phyloP scores from a whole-genome alignment of 441 rosid genomes.

The Adansonia grandidieri region DNA sequence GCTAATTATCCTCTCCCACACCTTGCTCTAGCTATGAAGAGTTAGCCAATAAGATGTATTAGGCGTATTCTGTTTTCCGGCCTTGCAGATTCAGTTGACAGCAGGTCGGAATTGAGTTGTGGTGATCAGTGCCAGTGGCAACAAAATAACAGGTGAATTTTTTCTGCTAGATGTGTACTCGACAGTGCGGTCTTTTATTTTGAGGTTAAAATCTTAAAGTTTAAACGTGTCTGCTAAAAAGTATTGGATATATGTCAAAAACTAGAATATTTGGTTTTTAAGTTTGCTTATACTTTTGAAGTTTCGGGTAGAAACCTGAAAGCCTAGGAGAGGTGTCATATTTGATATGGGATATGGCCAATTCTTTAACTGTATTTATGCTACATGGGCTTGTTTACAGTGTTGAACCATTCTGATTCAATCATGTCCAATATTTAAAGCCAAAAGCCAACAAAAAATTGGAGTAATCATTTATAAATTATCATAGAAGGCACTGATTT shows the following conservation, averaged over 20 bases:
- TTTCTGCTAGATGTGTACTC: neutral
- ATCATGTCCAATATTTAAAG: neutral
- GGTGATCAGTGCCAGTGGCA: slow-evolving; percentile 20
- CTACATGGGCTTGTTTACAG: neutral
- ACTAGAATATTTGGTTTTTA: neutral
- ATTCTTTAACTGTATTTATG: neutral
- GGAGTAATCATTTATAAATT: no score
- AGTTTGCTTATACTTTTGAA: neutral
- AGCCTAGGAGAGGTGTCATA: neutral
- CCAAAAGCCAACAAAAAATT: neutral
- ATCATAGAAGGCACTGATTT: no score
- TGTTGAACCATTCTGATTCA: neutral
- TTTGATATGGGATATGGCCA: neutral
- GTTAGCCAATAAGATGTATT: neutral
- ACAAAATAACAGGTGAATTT: slow-evolving; percentile 23
- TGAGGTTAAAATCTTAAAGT: neutral
- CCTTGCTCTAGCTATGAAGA: neutral
- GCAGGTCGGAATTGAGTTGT: slow-evolving; percentile 21
- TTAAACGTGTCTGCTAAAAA: neutral
- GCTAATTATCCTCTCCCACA: neutral
- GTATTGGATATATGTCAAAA: neutral
- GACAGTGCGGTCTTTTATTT: neutral
- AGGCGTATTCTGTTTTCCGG: slow-evolving; percentile 12
- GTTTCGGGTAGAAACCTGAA: neutral
- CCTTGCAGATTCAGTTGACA: slow-evolving; percentile 22